Base-by-base conservation (phyloP, 129 eudicot species). In the Logfia minima region DNA sequence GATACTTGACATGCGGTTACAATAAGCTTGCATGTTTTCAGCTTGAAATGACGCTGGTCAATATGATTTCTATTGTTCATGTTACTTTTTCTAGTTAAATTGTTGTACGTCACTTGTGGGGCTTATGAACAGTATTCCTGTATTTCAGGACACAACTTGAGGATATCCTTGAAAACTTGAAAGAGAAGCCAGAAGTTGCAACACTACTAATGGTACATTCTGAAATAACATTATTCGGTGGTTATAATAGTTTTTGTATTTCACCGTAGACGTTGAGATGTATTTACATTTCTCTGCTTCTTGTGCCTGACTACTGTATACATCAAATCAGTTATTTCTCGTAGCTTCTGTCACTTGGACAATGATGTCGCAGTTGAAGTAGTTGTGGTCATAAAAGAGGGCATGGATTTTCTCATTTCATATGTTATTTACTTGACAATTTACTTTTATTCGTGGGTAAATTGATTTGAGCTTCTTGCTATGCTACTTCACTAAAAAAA, bases 131-230 rank as follows among this genome's bases (percentile, higher is more conserved):
- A 28, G 60, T 45, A 31, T 66, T 73, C 52, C 35, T 81, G 75
- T 45, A 71, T 60, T 31, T 53, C 75, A 95, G 99, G 90, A 72
- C 93, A 60, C 99, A 95, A 70, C 90, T 95, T 53, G 91, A 81
- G 80, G 99, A 95, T 58, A 95, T 95, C 58, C 90, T 95, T 81
- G 86, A 85, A 82, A 92, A 85, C 90, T 59, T 92, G 85, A 92
- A 92, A 83, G 99, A 95, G 85, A 95, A 92, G 88, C 95, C 97
- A 52, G 99, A 95, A 77, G 97, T 95, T 72, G 99, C 87, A 67
- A 89, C 92, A 18, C 78, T 95, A 45, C 85, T 95, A 83, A 83
- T 78, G 83, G 99, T 95, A 89, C 80, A 70, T 74, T 75, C 23
- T 56, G 19, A 41, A 68, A 65, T 68, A 68, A 76, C 75, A 81